Conservation (phyloP, 164 flowering plant genomes). For the Protea cynaroides region DNA sequence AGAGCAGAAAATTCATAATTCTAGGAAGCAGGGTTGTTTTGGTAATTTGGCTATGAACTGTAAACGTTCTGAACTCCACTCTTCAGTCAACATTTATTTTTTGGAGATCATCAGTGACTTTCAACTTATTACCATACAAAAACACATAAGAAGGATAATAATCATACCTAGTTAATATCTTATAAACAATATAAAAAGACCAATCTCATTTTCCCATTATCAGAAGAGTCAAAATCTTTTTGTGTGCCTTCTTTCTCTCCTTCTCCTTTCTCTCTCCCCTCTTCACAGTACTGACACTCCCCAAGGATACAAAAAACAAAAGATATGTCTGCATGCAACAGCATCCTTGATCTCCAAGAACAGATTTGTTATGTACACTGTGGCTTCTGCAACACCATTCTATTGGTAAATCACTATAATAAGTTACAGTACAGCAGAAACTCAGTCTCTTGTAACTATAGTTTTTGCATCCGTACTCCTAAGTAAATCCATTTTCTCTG, state of each 20-base stretch:
- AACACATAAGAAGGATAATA: background rate
- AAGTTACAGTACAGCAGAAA: background rate
- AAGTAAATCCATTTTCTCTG: background rate
- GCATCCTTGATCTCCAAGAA: conserved; percentile 55
- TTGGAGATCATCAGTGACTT: conserved; percentile 3
- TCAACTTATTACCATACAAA: conserved; percentile 6
- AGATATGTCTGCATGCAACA: conserved; percentile 50
- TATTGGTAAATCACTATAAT: conserved; percentile 39
- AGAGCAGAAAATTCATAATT: background rate
- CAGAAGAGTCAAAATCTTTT: background rate
- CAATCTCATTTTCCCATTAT: background rate
- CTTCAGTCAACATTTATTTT: conserved; percentile 12
- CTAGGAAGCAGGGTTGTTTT: background rate
- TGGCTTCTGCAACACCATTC: conserved; percentile 70
- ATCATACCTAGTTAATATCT: background rate
- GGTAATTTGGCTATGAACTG: conserved; percentile 8
- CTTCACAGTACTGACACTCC: background rate
- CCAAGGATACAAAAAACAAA: background rate
- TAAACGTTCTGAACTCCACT: conserved; percentile 4
- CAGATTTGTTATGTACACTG: conserved; percentile 89
- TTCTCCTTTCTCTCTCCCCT: conserved; percentile 13
- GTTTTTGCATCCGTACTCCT: background rate
- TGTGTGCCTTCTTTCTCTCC: background rate
- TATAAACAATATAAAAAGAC: background rate
- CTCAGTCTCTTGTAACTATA: background rate